Percentiles rank a stretch among this genome's conserved stretches.
phyloP scores from a whole-genome alignment of 1,284 basidiomycete genomes.

The Porodaedalea pini region DNA sequence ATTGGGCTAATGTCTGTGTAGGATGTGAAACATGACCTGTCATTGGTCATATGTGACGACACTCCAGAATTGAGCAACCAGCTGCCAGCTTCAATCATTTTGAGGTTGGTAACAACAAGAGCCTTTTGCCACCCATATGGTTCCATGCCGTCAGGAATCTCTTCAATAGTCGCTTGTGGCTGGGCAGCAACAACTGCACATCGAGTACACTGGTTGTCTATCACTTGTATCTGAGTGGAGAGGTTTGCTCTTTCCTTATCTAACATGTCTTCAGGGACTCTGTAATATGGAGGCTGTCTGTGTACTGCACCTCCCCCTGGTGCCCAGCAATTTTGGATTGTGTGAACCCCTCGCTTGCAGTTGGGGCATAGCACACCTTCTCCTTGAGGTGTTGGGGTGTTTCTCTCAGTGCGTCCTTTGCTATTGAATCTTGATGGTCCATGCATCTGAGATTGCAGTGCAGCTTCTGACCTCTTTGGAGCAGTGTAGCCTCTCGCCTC shows the following conservation, averaged over 20 bases:
- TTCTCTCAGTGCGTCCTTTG: too few species aligned
- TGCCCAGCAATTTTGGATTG: neutral
- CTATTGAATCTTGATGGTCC: too few species aligned
- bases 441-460: neutral
- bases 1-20: too few species aligned
- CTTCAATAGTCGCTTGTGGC: neutral
- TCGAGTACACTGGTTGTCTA: too few species aligned
- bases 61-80: neutral
- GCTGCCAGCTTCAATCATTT: too few species aligned
- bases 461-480: too few species aligned
- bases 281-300: neutral
- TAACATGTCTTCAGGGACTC: neutral
- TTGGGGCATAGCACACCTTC: too few species aligned
- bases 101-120: too few species aligned
- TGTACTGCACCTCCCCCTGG: neutral
- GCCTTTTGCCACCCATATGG: too few species aligned
- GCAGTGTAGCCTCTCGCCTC: neutral
- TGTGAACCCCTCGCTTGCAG: neutral
- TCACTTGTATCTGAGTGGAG: neutral
- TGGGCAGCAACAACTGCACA: too few species aligned
- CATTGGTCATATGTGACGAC: too few species aligned
- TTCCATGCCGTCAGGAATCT: neutral
- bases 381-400: neutral
- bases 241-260: neutral
- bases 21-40: neutral